phyloP scores from a whole-genome alignment of 2,329 filamentous ascomycete genomes.

The Ceratocystis cubensis region DNA sequence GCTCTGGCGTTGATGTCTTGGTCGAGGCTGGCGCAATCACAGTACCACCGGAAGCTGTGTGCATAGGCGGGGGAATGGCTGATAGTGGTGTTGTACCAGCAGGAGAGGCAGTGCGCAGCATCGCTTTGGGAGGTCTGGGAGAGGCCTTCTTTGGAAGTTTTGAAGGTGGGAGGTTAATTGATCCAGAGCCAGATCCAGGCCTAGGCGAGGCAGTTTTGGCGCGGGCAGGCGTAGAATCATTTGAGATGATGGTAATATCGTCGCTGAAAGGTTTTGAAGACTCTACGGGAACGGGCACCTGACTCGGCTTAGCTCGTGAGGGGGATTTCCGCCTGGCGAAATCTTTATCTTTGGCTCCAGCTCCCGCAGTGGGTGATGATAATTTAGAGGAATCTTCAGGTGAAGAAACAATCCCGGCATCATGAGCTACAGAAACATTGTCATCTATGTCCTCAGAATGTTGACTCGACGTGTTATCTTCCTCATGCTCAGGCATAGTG shows the following conservation, averaged over 20 bases:
- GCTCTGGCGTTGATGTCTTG: background rate
- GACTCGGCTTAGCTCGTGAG: background rate
- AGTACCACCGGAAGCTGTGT: slow-evolving; percentile 14
- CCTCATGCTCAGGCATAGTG: slow-evolving; percentile 53
- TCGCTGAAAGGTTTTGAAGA: background rate
- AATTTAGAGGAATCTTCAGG: slow-evolving; percentile 27
- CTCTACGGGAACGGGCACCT: slow-evolving; percentile 13
- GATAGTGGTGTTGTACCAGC: background rate
- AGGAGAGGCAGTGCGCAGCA: slow-evolving; percentile 10
- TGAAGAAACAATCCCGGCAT: slow-evolving; percentile 26
- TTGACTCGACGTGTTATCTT: slow-evolving; percentile 44
- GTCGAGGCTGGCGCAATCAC: background rate
- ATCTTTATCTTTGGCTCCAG: background rate
- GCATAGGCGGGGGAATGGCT: slow-evolving; percentile 14
- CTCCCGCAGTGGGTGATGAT: slow-evolving; percentile 1
- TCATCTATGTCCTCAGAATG: slow-evolving; percentile 24
- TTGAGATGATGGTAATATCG: background rate
- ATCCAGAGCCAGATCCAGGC: slow-evolving; percentile 1
- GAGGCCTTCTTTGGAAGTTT: slow-evolving; percentile 20
- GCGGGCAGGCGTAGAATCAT: background rate
- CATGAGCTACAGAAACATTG: slow-evolving; percentile 10
- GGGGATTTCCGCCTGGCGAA: background rate
- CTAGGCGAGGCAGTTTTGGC: slow-evolving; percentile 17
- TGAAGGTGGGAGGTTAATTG: slow-evolving; percentile 15
- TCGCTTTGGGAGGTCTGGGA: slow-evolving; percentile 12